phyloP scores from a whole-genome alignment of 805 yeast species.

The Nakazawaea sp. region DNA sequence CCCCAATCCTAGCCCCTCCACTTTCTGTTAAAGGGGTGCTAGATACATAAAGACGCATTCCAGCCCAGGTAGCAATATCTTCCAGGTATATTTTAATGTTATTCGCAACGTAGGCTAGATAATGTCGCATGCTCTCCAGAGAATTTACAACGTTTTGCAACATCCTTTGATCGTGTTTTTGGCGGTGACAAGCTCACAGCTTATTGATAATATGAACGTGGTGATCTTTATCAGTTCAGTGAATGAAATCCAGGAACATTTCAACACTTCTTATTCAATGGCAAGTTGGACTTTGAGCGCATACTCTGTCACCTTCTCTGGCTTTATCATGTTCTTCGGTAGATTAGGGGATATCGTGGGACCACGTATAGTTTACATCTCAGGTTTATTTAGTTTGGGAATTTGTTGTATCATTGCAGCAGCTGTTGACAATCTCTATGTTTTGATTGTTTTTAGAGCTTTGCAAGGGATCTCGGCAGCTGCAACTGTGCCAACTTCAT shows the following conservation, averaged over 20 bases:
- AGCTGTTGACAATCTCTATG: constrained; percentile 19
- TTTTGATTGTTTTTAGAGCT: neutral
- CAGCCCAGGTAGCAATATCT: too few relatives aligned
- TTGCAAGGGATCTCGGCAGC: constrained; percentile 30
- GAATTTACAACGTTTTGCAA: too few relatives aligned
- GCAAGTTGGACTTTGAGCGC: constrained; percentile 27
- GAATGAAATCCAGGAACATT: neutral
- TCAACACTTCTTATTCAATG: neutral
- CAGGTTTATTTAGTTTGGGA: constrained; percentile 18
- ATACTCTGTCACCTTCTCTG: constrained; percentile 28
- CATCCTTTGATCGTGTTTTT: too few relatives aligned
- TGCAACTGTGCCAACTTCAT: constrained; percentile 26
- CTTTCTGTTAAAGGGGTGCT: too few relatives aligned
- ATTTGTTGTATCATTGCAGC: constrained; percentile 27
- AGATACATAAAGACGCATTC: too few relatives aligned
- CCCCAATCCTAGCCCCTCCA: too few relatives aligned
- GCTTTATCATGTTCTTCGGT: constrained; percentile 30
- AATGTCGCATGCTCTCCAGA: too few relatives aligned
- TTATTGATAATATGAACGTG: constrained; percentile 12
- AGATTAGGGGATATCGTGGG: constrained; percentile 29
- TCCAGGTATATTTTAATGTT: too few relatives aligned
- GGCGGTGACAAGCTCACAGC: too few relatives aligned
- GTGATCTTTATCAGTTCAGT: constrained; percentile 1
- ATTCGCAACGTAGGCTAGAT: too few relatives aligned
- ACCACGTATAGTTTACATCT: constrained; percentile 18